Conservation (phyloP, 2,329 filamentous ascomycete species). For the Paraphoma chrysanthemicola region DNA sequence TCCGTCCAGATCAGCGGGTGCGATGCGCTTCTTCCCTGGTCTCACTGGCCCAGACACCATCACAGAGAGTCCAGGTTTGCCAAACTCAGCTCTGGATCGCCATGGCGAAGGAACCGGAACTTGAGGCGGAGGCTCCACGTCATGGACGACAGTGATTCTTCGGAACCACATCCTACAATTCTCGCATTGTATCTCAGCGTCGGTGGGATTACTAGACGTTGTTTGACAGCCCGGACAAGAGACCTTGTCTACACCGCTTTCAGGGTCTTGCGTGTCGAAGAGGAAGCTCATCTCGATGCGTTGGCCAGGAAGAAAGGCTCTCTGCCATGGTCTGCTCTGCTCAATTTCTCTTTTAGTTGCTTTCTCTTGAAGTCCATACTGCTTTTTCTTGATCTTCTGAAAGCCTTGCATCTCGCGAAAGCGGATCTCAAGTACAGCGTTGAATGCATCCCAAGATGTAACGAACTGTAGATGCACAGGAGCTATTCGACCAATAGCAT, state of each 20-base stretch:
- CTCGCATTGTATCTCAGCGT: slow-evolving; percentile 7
- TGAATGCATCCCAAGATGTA: slow-evolving; percentile 19
- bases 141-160: slow-evolving; percentile 6
- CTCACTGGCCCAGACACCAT: slow-evolving; percentile 3
- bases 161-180: slow-evolving; percentile 13
- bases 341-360: slow-evolving; percentile 13
- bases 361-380: slow-evolving; percentile 18
- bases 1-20: slow-evolving; percentile 7
- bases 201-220: neutral
- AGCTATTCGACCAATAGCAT: slow-evolving; percentile 19
- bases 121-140: slow-evolving; percentile 6
- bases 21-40: slow-evolving; percentile 3
- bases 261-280: neutral
- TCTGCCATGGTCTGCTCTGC: slow-evolving; percentile 1
- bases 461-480: slow-evolving; percentile 23
- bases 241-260: neutral
- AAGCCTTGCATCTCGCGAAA: slow-evolving; percentile 15
- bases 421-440: slow-evolving; percentile 18
- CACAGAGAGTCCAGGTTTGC: slow-evolving; percentile 3
- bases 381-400: slow-evolving; percentile 10
- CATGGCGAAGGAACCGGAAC: slow-evolving; percentile 3
- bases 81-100: slow-evolving; percentile 5
- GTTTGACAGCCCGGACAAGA: slow-evolving; percentile 13
- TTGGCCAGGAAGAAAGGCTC: slow-evolving; percentile 19
- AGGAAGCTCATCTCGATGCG: slow-evolving; percentile 14